phyloP scores from a whole-genome alignment of 139 green algal genomes.

The Micromonas commoda region DNA sequence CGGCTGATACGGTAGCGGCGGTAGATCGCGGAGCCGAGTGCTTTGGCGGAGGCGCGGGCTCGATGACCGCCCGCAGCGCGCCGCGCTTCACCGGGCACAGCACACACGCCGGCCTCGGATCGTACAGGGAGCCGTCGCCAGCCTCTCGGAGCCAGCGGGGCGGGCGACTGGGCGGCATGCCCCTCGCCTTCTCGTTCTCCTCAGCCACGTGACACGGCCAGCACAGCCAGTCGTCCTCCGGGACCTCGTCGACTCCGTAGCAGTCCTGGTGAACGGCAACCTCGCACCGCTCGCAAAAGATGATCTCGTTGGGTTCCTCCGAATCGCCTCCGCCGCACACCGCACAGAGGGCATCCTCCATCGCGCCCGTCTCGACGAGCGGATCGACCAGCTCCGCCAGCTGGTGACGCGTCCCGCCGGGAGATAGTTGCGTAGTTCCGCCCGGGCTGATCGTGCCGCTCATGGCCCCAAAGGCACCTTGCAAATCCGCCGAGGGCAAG shows the following conservation, averaged over 20 bases:
- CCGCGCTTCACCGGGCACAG: slow-evolving; percentile 77
- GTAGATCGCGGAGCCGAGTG: too few species aligned
- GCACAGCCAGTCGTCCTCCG: slow-evolving; percentile 33
- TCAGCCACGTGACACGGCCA: slow-evolving; percentile 51
- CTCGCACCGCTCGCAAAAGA: slow-evolving; percentile 32
- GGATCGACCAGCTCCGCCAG: slow-evolving; percentile 12
- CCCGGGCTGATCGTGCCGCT: too few species aligned
- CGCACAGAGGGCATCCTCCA: slow-evolving; percentile 75
- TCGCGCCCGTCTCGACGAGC: slow-evolving; percentile 19
- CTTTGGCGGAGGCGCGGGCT: too few species aligned
- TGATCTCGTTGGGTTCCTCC: slow-evolving; percentile 50
- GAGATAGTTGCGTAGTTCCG: too few species aligned
- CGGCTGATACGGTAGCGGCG: too few species aligned
- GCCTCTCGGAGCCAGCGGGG: slow-evolving; percentile 51
- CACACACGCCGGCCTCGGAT: slow-evolving; percentile 44
- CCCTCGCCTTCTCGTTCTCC: slow-evolving; percentile 39
- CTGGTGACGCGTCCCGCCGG: neutral
- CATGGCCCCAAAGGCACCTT: too few species aligned
- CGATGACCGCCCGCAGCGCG: slow-evolving; percentile 50
- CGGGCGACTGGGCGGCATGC: slow-evolving; percentile 57
- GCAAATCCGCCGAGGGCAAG: neutral
- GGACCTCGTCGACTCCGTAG: slow-evolving; percentile 23
- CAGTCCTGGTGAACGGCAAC: slow-evolving; percentile 26
- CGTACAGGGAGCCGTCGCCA: slow-evolving; percentile 17
- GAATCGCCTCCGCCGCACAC: slow-evolving; percentile 62